Base-by-base conservation (phyloP, 495 filamentous ascomycete genomes). In the Wilcoxina mikolae region DNA sequence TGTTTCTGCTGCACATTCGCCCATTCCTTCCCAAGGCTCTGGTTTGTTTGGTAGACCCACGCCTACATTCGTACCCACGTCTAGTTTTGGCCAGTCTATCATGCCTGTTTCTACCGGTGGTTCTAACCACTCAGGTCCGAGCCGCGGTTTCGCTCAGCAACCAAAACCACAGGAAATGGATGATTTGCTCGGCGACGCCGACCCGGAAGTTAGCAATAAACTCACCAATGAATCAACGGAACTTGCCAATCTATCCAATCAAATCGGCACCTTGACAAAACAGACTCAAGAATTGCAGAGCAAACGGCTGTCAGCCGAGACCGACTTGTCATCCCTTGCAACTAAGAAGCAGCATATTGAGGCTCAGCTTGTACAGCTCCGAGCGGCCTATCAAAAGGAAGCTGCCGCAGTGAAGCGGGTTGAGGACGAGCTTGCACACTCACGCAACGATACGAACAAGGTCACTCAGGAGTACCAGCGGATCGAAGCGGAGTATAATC, bases 201-300 rank as follows among this genome's bases (percentile, higher is more conserved):
- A 96, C 55, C 85, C 86, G 2, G 89, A 95, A 65, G 77, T 88
- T 46, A 87, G 79, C 65, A 93, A 84, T 65, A 90, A 83, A 63
- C 69, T 96, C 44, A 89, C 80, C 0, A 80, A 79, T 55, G 91
- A 98, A 67, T 91, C 87, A 3, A 81, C 83, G 1, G 91, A 98
- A 63, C 74, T 96, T n/a, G 91, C 88, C 26, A 98, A 98, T 62
- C 69, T 98, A 52, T 95, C 88, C 4, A 96, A 94, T 67, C 90
- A 96, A 67, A 84, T 98, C 54, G 81, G 87, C 4, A 85, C 81
- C 4, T 69, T 98, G 53, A 80, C 87, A 1, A 91, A 84, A 67
- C 87, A 98, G 72, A 94, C 94, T 77, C 84, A 91, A 66, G 86
- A 86, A 55, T 81, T 94, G 3, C 88, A 93, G 63, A 77, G 72